phyloP scores from a whole-genome alignment of 768 basidiomycete species.

The Boletus rubroflammeus region DNA sequence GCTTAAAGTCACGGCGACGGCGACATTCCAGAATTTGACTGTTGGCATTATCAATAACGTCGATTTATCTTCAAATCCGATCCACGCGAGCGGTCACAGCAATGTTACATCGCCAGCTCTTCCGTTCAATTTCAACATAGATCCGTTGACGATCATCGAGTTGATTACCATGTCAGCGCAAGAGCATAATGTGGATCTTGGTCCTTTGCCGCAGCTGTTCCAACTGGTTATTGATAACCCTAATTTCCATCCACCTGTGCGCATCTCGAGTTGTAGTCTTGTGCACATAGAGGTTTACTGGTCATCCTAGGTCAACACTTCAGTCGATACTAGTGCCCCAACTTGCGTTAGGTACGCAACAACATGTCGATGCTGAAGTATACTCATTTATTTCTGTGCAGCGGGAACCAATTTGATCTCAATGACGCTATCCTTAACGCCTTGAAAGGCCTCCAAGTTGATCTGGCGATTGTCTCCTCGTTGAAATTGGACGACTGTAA shows the following conservation, averaged over 20 bases:
- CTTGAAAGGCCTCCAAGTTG: slow-evolving; percentile 54
- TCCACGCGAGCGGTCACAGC: slow-evolving; percentile 57
- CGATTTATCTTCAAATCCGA: slow-evolving; percentile 53
- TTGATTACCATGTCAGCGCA: slow-evolving; percentile 49
- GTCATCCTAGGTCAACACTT: slow-evolving; percentile 45
- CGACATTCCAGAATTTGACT: slow-evolving; percentile 50
- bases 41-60: slow-evolving; percentile 57
- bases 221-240: slow-evolving; percentile 51
- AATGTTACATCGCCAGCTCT: slow-evolving; percentile 53
- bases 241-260: slow-evolving; percentile 48
- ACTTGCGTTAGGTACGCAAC: slow-evolving; percentile 54
- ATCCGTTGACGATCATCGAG: slow-evolving; percentile 58
- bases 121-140: slow-evolving; percentile 60
- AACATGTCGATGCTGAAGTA: neutral
- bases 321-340: slow-evolving; percentile 48
- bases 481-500: slow-evolving; percentile 67
- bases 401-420: slow-evolving; percentile 65
- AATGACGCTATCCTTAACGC: slow-evolving; percentile 59
- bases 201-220: slow-evolving; percentile 54
- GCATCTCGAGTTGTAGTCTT: neutral
- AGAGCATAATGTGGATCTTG: slow-evolving; percentile 56
- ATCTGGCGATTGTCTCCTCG: slow-evolving; percentile 50
- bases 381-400: slow-evolving; percentile 25
- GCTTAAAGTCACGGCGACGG: slow-evolving; percentile 49
- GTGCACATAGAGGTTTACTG: neutral